A percentile compares a stretch with the other conserved stretches of the same genome.
Conservation (phyloP, 176 grass and related monocot genomes). For the Oryza officinalis region DNA sequence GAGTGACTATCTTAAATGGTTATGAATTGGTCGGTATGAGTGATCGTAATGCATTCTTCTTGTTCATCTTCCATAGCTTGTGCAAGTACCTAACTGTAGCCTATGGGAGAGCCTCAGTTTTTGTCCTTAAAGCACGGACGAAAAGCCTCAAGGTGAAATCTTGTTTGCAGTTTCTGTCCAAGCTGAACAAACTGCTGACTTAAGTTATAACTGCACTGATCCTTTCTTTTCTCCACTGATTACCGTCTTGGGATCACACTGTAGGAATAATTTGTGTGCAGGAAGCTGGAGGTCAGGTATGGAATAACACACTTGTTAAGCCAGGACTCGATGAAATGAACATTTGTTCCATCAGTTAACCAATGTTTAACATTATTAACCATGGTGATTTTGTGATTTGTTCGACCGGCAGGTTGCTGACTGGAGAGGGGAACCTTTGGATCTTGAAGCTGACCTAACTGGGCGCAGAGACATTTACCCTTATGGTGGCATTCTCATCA, state of each 20-base stretch:
- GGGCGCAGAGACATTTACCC: slow-evolving; percentile 78
- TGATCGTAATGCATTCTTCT: slow-evolving; percentile 16
- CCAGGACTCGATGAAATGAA: not conserved
- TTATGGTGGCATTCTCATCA: slow-evolving; percentile 68
- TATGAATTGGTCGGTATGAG: not conserved
- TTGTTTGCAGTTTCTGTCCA: slow-evolving; percentile 36
- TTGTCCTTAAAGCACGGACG: slow-evolving; percentile 60
- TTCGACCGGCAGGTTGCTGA: slow-evolving; percentile 70
- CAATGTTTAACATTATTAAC: not conserved
- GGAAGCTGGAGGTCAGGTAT: slow-evolving; percentile 87
- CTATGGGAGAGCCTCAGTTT: slow-evolving; percentile 80
- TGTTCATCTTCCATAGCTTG: slow-evolving; percentile 59
- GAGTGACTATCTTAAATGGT: slow-evolving; percentile 20
- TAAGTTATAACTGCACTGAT: slow-evolving; percentile 3
- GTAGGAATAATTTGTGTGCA: slow-evolving; percentile 85
- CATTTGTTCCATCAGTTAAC: not conserved
- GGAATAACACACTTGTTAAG: not conserved
- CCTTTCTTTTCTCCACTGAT: slow-evolving; percentile 18
- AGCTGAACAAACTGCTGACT: slow-evolving; percentile 33
- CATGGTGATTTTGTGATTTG: not conserved
- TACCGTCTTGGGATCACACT: slow-evolving; percentile 89
- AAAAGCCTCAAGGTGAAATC: slow-evolving; percentile 78
- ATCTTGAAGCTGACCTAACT: slow-evolving; percentile 74
- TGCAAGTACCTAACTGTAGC: slow-evolving; percentile 93
- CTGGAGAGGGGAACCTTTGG: slow-evolving; percentile 69